Percentiles rank a stretch among this genome's conserved stretches.
These are phyloP conservation scores for Pyricularia grisea DNA, from an alignment of 2,329 filamentous ascomycete species.

Conservation along the genomic window DNA sequence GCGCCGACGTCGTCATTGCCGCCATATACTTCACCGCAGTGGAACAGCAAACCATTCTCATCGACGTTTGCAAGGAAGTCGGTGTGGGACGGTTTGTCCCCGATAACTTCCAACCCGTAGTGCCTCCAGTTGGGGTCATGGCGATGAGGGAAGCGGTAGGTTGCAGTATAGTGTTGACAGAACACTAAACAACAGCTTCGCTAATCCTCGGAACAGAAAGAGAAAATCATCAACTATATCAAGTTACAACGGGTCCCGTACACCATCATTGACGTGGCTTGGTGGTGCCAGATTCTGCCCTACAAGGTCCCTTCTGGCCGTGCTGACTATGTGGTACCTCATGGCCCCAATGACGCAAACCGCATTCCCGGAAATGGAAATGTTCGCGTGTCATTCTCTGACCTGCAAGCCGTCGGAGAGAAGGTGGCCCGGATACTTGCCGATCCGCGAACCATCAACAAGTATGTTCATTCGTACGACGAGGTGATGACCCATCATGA, in stretches of 20 bases:
- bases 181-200: not conserved
- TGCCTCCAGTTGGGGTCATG: conserved; percentile 9
- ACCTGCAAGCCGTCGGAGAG: conserved; percentile 41
- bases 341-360: conserved; percentile 22
- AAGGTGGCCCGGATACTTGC: conserved; percentile 40
- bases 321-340: conserved; percentile 31
- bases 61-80: conserved; percentile 19
- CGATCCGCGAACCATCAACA: conserved; percentile 44
- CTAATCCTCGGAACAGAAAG: conserved; percentile 28
- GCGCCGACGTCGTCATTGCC: conserved; percentile 19
- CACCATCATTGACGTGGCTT: conserved; percentile 49
- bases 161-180: not conserved
- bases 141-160: conserved; percentile 5
- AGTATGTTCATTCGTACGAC: conserved; percentile 37
- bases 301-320: conserved; percentile 18
- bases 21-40: conserved; percentile 15
- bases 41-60: conserved; percentile 12
- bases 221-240: conserved; percentile 38
- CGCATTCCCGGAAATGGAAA: conserved; percentile 36
- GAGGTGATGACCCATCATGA: conserved; percentile 35
- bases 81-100: conserved; percentile 20
- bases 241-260: conserved; percentile 38
- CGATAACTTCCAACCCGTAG: conserved; percentile 7
- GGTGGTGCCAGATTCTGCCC: conserved; percentile 41
- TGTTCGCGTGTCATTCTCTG: conserved; percentile 30